phyloP scores from a whole-genome alignment of 805 yeast genomes.

The Candida ponderosae region DNA sequence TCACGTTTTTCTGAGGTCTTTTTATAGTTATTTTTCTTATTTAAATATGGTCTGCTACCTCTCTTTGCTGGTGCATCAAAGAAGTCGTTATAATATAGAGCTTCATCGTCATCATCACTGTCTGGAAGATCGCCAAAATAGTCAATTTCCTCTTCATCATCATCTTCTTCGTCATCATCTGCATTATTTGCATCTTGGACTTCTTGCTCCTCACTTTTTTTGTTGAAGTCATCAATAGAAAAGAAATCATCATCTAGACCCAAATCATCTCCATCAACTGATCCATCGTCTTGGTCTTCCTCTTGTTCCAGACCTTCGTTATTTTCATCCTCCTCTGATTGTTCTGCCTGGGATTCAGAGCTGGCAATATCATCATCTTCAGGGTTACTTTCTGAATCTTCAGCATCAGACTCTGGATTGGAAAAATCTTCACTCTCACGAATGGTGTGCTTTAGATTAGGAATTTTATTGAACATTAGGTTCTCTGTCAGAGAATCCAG shows the following conservation, averaged over 20 bases:
- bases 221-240: constrained; percentile 76
- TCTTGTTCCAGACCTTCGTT: constrained; percentile 20
- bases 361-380: constrained; percentile 9
- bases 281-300: constrained; percentile 9
- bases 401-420: constrained; percentile 10
- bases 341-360: constrained; percentile 17
- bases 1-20: constrained; percentile 5
- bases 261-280: constrained; percentile 42
- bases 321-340: constrained; percentile 20
- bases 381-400: constrained; percentile 13
- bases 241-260: constrained; percentile 82
- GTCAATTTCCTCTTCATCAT: constrained; percentile 46
- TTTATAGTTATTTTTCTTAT: background rate
- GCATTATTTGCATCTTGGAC: constrained; percentile 31
- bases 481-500: constrained; percentile 69
- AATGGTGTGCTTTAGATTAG: constrained; percentile 17
- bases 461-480: constrained; percentile 49
- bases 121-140: constrained; percentile 44
- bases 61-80: constrained; percentile 34
- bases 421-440: constrained; percentile 12
- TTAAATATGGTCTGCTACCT: background rate
- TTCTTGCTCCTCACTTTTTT: constrained; percentile 62
- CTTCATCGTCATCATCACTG: constrained; percentile 43
- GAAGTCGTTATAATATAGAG: constrained; percentile 58
- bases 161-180: constrained; percentile 37